Percentiles rank a stretch among this genome's conserved stretches.
These are phyloP conservation scores for Sugiyamaella chiloensis DNA, from an alignment of 805 yeast species.

Conservation along the genomic window DNA sequence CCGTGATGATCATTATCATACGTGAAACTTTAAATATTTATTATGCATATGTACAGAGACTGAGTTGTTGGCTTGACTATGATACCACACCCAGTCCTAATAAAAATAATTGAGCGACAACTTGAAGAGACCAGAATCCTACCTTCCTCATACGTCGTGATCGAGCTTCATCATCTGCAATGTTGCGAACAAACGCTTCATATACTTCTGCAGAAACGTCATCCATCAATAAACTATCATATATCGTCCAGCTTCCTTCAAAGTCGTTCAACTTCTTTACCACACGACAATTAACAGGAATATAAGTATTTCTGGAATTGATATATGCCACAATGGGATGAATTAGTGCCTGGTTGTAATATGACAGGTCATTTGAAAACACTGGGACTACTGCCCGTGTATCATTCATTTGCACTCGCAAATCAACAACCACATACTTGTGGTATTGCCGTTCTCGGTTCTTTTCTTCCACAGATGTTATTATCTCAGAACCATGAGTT, in stretches of 20 bases:
- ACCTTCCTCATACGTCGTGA: constrained; percentile 72
- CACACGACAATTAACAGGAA: constrained; percentile 80
- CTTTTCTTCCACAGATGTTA: constrained; percentile 31
- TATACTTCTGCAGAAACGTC: constrained; percentile 87
- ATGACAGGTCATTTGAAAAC: constrained; percentile 82
- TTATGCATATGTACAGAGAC: constrained; percentile 3
- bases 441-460: constrained; percentile 35
- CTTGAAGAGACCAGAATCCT: constrained; percentile 89
- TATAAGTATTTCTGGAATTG: constrained; percentile 82
- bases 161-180: constrained; percentile 79
- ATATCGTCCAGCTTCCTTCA: constrained; percentile 95
- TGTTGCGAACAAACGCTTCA: constrained; percentile 84
- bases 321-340: constrained; percentile 95
- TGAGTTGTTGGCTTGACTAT: constrained; percentile 22
- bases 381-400: constrained; percentile 88
- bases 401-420: constrained; percentile 74
- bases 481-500: constrained; percentile 23
- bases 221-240: constrained; percentile 87
- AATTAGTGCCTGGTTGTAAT: constrained; percentile 85
- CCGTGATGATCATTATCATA: neutral
- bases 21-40: neutral
- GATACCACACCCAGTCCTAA: constrained; percentile 79
- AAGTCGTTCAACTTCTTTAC: constrained; percentile 78
- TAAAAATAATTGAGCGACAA: constrained; percentile 73
- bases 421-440: constrained; percentile 70